These are phyloP conservation scores for Phytophthora foliorum DNA, from an alignment of 352 stramenopile species.

Conservation along the genomic window DNA sequence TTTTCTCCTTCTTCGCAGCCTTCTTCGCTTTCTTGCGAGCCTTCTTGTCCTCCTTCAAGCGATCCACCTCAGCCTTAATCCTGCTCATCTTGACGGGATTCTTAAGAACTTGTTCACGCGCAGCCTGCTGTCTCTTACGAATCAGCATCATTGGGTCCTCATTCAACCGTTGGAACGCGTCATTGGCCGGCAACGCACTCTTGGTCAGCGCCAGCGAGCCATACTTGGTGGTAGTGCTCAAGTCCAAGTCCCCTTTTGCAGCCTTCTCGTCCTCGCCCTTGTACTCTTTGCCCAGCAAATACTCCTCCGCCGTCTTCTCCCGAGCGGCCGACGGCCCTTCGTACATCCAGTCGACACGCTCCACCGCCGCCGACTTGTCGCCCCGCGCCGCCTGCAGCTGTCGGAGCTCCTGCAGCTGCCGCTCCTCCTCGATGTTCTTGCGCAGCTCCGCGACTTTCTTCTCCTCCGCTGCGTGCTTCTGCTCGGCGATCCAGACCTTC, in stretches of 20 bases:
- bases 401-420: conserved; percentile 95
- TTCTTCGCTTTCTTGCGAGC: conserved; percentile 77
- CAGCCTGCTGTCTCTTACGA: conserved; percentile 79
- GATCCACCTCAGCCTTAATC: conserved; percentile 86
- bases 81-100: conserved; percentile 92
- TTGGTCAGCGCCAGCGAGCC: conserved; percentile 73
- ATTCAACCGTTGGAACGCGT: conserved; percentile 93
- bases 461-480: conserved; percentile 94
- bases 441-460: conserved; percentile 95
- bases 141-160: conserved; percentile 98
- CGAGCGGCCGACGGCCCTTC: conserved; percentile 89
- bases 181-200: conserved; percentile 75
- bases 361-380: conserved; percentile 81
- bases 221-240: conserved; percentile 75
- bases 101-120: conserved; percentile 89
- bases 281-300: conserved; percentile 94
- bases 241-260: conserved; percentile 40
- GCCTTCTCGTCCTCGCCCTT: conserved; percentile 54
- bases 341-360: conserved; percentile 98
- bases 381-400: conserved; percentile 90
- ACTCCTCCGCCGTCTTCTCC: conserved; percentile 88
- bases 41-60: conserved; percentile 84
- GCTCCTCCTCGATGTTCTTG: conserved; percentile 97
- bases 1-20: conserved; percentile 74
- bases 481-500: conserved; percentile 98